Base-by-base conservation (phyloP, 1,284 basidiomycete genomes). In the Cryptococcus jaspeensis region DNA sequence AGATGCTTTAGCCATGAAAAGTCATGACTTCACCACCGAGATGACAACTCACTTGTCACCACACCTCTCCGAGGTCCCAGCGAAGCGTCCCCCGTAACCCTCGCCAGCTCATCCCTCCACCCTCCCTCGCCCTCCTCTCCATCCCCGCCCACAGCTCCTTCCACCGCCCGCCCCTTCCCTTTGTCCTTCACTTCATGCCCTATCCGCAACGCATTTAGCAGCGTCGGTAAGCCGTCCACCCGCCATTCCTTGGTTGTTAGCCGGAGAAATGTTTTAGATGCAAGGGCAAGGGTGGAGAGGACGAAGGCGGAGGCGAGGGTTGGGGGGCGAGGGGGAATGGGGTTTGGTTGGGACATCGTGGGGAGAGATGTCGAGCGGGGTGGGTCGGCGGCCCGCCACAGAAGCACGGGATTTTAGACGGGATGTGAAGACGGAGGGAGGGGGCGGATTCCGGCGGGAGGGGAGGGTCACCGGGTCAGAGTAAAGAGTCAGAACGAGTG, bases 261-360 rank as follows among this genome's bases (percentile, higher is more conserved):
- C 52, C 84, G 83, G 48, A 92, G 81, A 66, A 90, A 86, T 6
- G 86, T 81, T 72, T 92, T 92, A 80, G 84, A 90, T 28, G 83
- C 80, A 41, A 91, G 82, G 32, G 87, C 89, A 46, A 90, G 65
- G 13, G 64, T 59, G 5, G 69, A 71, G 20, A 77, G 54, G 1
- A 66, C 70, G 45, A 72, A 41, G 8, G 71, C 68, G 13, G 75
- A 76, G 8, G 65, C 61, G 36, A 75, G 56, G 7, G 61, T 61
- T 5, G 56, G 55, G 4, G 59, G 50, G 15, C 50, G 55, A 25
- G 59, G 41, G 18, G 20, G 16, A 20, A 41, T 7, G 39, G 13
- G 39, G 39, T 8, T 15, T 41, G 16, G 41, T n/a, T n/a, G 12
- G 41, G 23, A 2, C 11, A 23, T 16, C 18, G 41, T 20, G 41